Conservation (phyloP, 2,329 filamentous ascomycete genomes). For the Calycina herbarum region DNA sequence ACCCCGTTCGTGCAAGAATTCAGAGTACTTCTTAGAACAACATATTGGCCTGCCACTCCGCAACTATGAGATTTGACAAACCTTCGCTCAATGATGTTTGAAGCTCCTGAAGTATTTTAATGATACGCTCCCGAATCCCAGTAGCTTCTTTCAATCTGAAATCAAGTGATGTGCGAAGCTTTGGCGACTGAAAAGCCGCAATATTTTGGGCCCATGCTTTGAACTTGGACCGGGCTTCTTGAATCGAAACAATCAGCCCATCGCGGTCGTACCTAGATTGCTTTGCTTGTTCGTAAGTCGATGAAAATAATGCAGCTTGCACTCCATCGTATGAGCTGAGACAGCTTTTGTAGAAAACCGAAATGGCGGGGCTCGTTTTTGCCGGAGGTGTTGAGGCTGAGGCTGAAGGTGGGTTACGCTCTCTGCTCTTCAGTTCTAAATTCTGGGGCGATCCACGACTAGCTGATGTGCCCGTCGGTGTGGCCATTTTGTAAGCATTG, state of each 20-base stretch:
- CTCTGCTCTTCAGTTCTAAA: background rate
- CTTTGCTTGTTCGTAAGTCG: conserved; percentile 2
- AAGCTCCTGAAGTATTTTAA: conserved; percentile 25
- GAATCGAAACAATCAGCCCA: conserved; percentile 11
- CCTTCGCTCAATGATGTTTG: conserved; percentile 22
- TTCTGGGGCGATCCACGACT: background rate
- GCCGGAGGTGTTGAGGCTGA: background rate
- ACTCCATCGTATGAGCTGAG: conserved; percentile 1
- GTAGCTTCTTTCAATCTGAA: conserved; percentile 27
- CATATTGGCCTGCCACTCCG: too few species aligned
- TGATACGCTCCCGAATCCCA: conserved; percentile 24
- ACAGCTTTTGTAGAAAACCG: conserved; percentile 1
- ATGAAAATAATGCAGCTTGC: conserved; percentile 2
- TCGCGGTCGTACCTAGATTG: conserved; percentile 19
- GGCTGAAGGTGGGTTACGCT: background rate
- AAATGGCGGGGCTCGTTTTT: conserved; percentile 28
- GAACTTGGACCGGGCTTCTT: conserved; percentile 23
- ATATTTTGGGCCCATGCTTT: conserved; percentile 31
- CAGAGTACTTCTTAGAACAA: too few species aligned
- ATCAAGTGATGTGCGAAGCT: conserved; percentile 27
- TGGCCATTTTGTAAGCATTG: background rate
- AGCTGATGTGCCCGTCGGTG: background rate
- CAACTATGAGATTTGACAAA: conserved; percentile 9
- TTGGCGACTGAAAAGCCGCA: conserved; percentile 26
- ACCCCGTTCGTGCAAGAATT: too few species aligned